phyloP scores from a whole-genome alignment of 768 basidiomycete species.

The Trametes gibbosa region DNA sequence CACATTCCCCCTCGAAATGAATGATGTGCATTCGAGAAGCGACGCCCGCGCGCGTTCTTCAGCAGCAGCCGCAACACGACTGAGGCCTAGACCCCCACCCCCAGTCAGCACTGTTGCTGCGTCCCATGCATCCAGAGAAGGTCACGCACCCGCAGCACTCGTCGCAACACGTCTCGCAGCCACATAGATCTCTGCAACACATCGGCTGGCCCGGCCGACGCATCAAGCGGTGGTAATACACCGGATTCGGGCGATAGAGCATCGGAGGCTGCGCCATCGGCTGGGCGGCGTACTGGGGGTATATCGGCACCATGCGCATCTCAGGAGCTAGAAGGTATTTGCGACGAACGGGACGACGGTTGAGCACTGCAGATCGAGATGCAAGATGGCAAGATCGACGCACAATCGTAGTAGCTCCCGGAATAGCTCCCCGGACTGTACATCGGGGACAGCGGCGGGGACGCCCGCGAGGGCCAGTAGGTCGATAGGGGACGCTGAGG shows the following conservation, averaged over 20 bases:
- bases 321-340: slow-evolving; percentile 22
- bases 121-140: too few relatives aligned
- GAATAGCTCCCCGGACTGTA: slow-evolving; percentile 20
- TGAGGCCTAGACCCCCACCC: not conserved
- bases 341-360: not conserved
- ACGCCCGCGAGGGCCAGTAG: slow-evolving; percentile 21
- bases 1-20: not conserved
- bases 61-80: slow-evolving; percentile 6
- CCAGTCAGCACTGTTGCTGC: not conserved
- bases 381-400: not conserved
- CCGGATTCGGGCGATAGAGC: slow-evolving; percentile 24
- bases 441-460: slow-evolving; percentile 19
- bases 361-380: not conserved
- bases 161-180: slow-evolving; percentile 22
- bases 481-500: slow-evolving; percentile 26
- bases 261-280: slow-evolving; percentile 25
- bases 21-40: not conserved
- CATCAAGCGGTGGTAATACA: slow-evolving; percentile 15
- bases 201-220: slow-evolving; percentile 8
- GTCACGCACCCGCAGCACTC: slow-evolving; percentile 20
- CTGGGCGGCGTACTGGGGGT: slow-evolving; percentile 23
- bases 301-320: slow-evolving; percentile 26
- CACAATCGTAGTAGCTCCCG: slow-evolving; percentile 26
- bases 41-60: not conserved
- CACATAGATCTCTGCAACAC: slow-evolving; percentile 21